Evolutionary conservation across 1,139 yeast genomes (phyloP).

Genomic region (Groenewaldozyma auringiensis): DNA sequence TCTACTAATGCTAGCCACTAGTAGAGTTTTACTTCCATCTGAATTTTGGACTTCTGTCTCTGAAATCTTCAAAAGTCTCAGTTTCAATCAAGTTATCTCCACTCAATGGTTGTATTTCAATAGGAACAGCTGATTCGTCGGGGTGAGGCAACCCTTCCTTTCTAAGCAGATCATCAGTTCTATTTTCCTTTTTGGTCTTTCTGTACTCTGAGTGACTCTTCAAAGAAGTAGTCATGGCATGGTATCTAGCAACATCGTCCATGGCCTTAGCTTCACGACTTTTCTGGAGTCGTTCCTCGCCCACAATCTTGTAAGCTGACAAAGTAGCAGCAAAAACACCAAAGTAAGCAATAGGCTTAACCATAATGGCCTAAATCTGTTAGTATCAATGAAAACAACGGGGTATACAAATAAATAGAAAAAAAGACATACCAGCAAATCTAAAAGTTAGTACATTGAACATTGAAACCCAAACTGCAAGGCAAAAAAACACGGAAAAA

Average conservation of each 20-base stretch:
- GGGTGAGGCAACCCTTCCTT: not conserved
- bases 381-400: not conserved
- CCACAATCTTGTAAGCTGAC: not conserved
- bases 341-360: not conserved
- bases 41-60: not conserved
- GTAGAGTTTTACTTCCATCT: not conserved
- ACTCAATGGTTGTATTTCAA: not conserved
- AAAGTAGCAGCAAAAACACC: slow-evolving; percentile 2
- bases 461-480: no score
- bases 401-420: no score
- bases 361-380: not conserved
- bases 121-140: not conserved
- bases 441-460: not conserved
- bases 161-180: slow-evolving; percentile 1
- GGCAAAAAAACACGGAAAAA: not conserved
- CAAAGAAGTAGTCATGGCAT: not conserved
- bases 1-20: not conserved
- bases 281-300: not conserved
- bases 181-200: slow-evolving; percentile 2
- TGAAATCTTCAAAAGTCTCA: slow-evolving; percentile 1
- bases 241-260: slow-evolving; percentile 1
- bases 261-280: not conserved
- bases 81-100: not conserved
- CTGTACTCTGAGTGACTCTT: slow-evolving; percentile 1
- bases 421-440: not conserved